These are phyloP conservation scores for Cymbidium sinense DNA, from an alignment of 106 monocot genomes.

Conservation along the genomic window DNA sequence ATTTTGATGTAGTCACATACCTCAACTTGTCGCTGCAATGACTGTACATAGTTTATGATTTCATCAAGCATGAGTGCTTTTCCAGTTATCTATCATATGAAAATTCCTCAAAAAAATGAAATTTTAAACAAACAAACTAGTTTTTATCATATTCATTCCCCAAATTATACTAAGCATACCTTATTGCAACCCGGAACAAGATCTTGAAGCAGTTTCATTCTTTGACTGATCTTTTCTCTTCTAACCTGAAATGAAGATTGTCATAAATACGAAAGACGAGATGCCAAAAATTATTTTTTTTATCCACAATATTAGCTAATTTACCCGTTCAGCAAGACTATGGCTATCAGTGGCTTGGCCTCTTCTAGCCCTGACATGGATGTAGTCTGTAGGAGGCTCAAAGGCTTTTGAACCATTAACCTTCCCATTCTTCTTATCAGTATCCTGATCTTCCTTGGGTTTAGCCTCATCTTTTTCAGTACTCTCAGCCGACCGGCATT, in stretches of 20 bases:
- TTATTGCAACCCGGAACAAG: constrained; percentile 48
- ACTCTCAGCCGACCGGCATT: neutral
- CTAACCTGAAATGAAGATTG: constrained; percentile 5
- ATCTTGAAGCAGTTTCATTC: constrained; percentile 41
- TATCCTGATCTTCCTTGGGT: neutral
- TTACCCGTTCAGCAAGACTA: constrained; percentile 10
- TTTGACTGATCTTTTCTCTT: constrained; percentile 34
- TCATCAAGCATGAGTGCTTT: constrained; percentile 55
- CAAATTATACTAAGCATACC: constrained; percentile 10
- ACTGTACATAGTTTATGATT: constrained; percentile 60
- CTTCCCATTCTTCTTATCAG: neutral
- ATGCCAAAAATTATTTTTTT: neutral
- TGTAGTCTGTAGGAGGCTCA: constrained; percentile 8
- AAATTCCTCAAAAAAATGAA: neutral
- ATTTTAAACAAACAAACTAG: neutral
- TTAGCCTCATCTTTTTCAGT: neutral
- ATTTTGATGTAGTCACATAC: neutral
- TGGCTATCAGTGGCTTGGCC: constrained; percentile 14
- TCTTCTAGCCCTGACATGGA: constrained; percentile 15
- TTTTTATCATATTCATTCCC: neutral
- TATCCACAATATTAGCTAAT: neutral
- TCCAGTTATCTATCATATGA: constrained; percentile 21
- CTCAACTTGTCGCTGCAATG: constrained; percentile 46
- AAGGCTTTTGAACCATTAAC: neutral
- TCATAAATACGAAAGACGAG: neutral